Base-by-base conservation (phyloP, 1,139 yeast species). In the Diutina pseudorugosa region DNA sequence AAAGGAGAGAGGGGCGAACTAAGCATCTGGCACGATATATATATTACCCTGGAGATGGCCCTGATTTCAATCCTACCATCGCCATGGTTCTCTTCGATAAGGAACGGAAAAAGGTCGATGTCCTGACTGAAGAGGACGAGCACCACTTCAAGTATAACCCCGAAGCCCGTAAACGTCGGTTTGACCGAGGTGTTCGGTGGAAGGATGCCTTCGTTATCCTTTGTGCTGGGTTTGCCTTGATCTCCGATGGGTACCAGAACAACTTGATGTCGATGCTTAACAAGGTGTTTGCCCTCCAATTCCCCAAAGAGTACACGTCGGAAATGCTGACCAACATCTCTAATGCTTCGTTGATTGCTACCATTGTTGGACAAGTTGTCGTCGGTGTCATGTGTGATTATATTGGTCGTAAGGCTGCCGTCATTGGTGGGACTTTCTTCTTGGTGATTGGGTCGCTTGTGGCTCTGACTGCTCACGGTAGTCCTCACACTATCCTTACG, bases 171-270 rank as follows among this genome's bases (percentile, higher is more conserved):
- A 57, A 56, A 42, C 57, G 58, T 21, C 64, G 79, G 53, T 65
- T 69, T 51, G 59, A 53, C 8, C 62, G 61, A 1, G 72, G 71
- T 2, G 65, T 66, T 14, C 59, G 58, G 44, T 41, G 60, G 49
- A 66, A 59, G 50, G 77, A 73, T 55, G 57, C 69, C 50, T 61
- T 77, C 60, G 69, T 76, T 51, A 73, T 77, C 53, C 59, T 75
- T 51, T 75, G 80, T 61, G 73, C 82, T 14, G 85, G 85, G 19
- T 77, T 76, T 54, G 86, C 85, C 1, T 68, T 81, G 58, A 73
- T 79, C 58, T 75, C 81, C 21, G 86, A 81, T 61, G 86, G 86
- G 7, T 81, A 81, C 63, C 84, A 80, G 60, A 80, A 81, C 61
- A 79, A 76, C 58, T 71, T 79, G 56, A 81, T 81, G 80, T 76